phyloP scores from a whole-genome alignment of 2,329 filamentous ascomycete species.

The Rutstroemia sp. region DNA sequence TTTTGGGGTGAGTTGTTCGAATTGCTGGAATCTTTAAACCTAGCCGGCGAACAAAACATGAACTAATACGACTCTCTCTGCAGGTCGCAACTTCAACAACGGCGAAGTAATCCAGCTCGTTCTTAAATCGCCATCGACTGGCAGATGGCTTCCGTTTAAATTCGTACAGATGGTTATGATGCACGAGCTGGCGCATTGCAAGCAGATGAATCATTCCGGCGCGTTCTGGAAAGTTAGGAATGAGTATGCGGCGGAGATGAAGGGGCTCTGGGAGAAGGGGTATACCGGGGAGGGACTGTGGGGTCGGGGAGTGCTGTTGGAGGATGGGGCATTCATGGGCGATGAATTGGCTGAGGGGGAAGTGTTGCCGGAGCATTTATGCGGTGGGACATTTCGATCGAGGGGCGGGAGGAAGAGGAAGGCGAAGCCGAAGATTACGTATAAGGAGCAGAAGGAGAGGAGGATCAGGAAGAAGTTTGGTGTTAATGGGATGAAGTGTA shows the following conservation, averaged over 20 bases:
- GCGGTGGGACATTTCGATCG: slow-evolving; percentile 71
- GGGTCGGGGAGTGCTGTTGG: slow-evolving; percentile 61
- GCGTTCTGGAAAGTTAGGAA: slow-evolving; percentile 78
- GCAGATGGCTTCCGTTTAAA: slow-evolving; percentile 70
- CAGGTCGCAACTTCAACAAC: slow-evolving; percentile 84
- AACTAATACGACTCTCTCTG: neutral
- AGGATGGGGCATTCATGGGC: slow-evolving; percentile 51
- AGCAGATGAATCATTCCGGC: slow-evolving; percentile 83
- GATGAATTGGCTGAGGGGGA: slow-evolving; percentile 47
- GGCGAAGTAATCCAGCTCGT: slow-evolving; percentile 84
- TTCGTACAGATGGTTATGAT: slow-evolving; percentile 96
- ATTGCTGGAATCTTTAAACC: neutral
- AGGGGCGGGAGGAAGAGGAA: slow-evolving; percentile 43
- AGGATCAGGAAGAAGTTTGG: slow-evolving; percentile 55
- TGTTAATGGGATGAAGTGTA: slow-evolving; percentile 26
- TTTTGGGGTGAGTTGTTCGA: slow-evolving; percentile 44
- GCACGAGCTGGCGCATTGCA: slow-evolving; percentile 76
- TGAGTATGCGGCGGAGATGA: slow-evolving; percentile 63
- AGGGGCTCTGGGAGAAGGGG: slow-evolving; percentile 56
- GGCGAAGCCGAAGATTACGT: slow-evolving; percentile 36
- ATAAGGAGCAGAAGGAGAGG: slow-evolving; percentile 38
- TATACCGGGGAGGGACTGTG: slow-evolving; percentile 81
- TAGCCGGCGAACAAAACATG: too few relatives aligned
- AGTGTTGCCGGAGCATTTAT: slow-evolving; percentile 62
- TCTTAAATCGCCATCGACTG: slow-evolving; percentile 55